Percentiles rank a stretch among this genome's conserved stretches.
Conservation (phyloP, 2,329 filamentous ascomycete species). For the Hawksworthiomyces lignivorus region DNA sequence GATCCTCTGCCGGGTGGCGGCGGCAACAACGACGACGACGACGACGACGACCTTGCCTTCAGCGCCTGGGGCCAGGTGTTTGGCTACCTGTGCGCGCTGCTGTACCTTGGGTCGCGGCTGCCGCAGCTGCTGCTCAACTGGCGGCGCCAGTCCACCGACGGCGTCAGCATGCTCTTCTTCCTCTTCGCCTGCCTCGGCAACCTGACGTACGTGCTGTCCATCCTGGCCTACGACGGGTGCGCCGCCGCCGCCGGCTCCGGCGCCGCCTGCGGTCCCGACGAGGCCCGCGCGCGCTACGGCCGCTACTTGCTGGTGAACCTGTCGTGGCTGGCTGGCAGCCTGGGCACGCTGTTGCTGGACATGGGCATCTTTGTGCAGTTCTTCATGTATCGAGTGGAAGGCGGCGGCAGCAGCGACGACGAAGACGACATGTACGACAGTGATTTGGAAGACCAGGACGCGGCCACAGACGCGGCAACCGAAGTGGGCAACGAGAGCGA, state of each 20-base stretch:
- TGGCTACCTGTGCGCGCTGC: conserved; percentile 80
- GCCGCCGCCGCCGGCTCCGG: conserved; percentile 38
- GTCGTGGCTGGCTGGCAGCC: conserved; percentile 82
- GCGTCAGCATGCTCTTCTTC: conserved; percentile 90
- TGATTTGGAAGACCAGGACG: conserved; percentile 4
- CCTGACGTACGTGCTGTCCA: conserved; percentile 84
- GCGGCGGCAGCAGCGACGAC: conserved; percentile 5
- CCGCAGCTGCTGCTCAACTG: conserved; percentile 91
- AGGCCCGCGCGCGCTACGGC: conserved; percentile 61
- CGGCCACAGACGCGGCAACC: conserved; percentile 19
- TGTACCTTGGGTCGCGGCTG: conserved; percentile 84
- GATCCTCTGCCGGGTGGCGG: conserved; percentile 13
- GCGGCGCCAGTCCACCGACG: conserved; percentile 85
- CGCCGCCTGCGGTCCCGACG: conserved; percentile 52
- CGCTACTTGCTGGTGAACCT: conserved; percentile 83
- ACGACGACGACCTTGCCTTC: conserved; percentile 52
- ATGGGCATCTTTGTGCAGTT: conserved; percentile 85
- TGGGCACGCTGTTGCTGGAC: conserved; percentile 81
- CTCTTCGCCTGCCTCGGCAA: conserved; percentile 95
- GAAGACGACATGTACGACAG: neutral
- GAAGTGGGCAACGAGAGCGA: conserved; percentile 23
- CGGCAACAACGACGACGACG: conserved; percentile 10
- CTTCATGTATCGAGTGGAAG: conserved; percentile 62
- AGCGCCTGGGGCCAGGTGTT: conserved; percentile 80
- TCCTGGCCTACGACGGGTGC: conserved; percentile 78